phyloP scores from a whole-genome alignment of 2,329 filamentous ascomycete species.

The Alternaria triticina region DNA sequence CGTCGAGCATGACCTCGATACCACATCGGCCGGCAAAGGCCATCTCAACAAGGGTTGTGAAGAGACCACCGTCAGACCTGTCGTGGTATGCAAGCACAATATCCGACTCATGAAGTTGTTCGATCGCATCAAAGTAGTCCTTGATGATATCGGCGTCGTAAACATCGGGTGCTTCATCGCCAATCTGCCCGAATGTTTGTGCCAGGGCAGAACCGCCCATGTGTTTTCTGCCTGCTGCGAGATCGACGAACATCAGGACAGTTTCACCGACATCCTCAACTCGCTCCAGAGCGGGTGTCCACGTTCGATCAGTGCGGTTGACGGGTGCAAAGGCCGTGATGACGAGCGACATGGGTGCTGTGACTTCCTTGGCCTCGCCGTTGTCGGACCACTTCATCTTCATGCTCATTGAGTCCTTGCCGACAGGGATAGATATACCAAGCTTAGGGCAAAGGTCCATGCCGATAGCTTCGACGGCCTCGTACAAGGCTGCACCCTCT shows the following conservation, averaged over 20 bases:
- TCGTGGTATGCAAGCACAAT: conserved; percentile 94
- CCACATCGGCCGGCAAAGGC: conserved; percentile 96
- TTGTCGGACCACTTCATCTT: conserved; percentile 85
- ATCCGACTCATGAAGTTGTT: conserved; percentile 68
- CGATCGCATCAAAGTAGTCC: conserved; percentile 90
- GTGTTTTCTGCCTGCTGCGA: conserved; percentile 79
- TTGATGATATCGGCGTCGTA: conserved; percentile 79
- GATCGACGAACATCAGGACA: conserved; percentile 86
- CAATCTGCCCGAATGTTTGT: conserved; percentile 86
- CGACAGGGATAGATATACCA: conserved; percentile 93
- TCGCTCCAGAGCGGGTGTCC: conserved; percentile 87
- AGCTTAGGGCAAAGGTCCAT: conserved; percentile 89
- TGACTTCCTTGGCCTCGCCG: conserved; percentile 79
- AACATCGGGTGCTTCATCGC: conserved; percentile 84
- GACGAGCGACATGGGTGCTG: conserved; percentile 86
- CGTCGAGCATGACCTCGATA: conserved; percentile 82
- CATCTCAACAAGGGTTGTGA: conserved; percentile 94
- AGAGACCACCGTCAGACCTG: conserved; percentile 87
- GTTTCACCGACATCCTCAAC: conserved; percentile 89
- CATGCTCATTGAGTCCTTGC: conserved; percentile 99
- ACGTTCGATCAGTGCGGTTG: conserved; percentile 81
- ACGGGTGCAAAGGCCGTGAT: conserved; percentile 91
- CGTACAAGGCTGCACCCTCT: conserved; percentile 89
- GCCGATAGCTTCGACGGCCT: conserved; percentile 90
- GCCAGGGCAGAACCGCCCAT: conserved; percentile 91